Evolutionary conservation across 2,329 filamentous ascomycete genomes (phyloP).

Genomic region (Monosporascus ibericus): DNA sequence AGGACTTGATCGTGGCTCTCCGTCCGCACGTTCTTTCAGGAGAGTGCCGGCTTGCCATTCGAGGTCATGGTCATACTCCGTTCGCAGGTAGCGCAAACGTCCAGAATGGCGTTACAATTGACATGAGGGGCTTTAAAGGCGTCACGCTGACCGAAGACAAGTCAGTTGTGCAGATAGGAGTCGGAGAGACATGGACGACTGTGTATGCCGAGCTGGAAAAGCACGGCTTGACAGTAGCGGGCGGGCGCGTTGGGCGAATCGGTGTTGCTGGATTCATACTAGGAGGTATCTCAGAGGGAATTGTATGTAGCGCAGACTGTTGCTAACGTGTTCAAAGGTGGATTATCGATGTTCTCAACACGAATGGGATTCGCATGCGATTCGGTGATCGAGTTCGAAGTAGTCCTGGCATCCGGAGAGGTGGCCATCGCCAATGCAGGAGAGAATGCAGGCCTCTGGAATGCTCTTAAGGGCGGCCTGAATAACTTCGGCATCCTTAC

Average conservation of each 20-base stretch:
- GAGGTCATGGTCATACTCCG: constrained; percentile 10
- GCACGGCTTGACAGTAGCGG: constrained; percentile 8
- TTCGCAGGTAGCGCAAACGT: constrained; percentile 13
- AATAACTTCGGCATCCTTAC: constrained; percentile 16
- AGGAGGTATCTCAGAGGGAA: constrained; percentile 1
- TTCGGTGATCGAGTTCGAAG: constrained; percentile 11
- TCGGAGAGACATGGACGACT: constrained; percentile 9
- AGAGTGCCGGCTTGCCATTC: constrained; percentile 8
- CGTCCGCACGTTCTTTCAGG: constrained; percentile 8
- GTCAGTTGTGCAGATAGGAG: constrained; percentile 6
- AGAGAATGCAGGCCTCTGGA: constrained; percentile 12
- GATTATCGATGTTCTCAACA: constrained; percentile 7
- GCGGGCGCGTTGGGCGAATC: constrained; percentile 8
- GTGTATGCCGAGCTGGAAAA: constrained; percentile 11
- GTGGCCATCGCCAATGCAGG: constrained; percentile 6
- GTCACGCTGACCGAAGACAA: constrained; percentile 8
- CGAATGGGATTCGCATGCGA: constrained; percentile 14
- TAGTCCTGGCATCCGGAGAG: constrained; percentile 10
- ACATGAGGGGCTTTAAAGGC: constrained; percentile 10
- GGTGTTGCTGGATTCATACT: constrained; percentile 9
- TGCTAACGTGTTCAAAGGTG: background rate
- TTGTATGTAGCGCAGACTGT: background rate
- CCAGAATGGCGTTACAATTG: constrained; percentile 13
- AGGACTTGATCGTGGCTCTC: constrained; percentile 5
- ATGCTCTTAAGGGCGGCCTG: constrained; percentile 11